Conservation (phyloP, 1,284 basidiomycete species). For the Apiotrichum mycotoxinovorans region DNA sequence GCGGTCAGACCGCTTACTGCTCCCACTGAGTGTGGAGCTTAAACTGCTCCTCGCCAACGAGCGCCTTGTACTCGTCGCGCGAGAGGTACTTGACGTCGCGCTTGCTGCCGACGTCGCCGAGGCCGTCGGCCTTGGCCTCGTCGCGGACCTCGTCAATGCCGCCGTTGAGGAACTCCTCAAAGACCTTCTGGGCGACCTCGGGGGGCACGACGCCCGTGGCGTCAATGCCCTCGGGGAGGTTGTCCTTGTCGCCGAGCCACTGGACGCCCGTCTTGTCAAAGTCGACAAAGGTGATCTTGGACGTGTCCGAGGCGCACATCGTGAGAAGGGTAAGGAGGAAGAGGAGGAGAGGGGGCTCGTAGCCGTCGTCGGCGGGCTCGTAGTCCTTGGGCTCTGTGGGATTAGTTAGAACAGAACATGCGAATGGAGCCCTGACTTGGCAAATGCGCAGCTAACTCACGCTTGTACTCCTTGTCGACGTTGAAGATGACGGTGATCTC, state of each 20-base stretch:
- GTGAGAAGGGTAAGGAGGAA: slow-evolving; percentile 8
- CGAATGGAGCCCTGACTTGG: too few species aligned
- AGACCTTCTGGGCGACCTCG: slow-evolving; percentile 1
- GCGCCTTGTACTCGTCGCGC: slow-evolving; percentile 4
- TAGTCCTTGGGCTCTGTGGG: slow-evolving; percentile 5
- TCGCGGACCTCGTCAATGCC: background rate
- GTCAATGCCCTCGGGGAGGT: background rate
- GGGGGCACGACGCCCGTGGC: background rate
- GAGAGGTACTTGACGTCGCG: slow-evolving; percentile 1
- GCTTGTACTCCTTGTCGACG: slow-evolving; percentile 5
- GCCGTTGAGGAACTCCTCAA: slow-evolving; percentile 5
- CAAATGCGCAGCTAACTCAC: too few species aligned
- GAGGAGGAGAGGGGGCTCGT: slow-evolving; percentile 4
- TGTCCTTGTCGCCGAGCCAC: slow-evolving; percentile 4
- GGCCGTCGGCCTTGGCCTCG: slow-evolving; percentile 1
- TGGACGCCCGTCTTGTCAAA: slow-evolving; percentile 3
- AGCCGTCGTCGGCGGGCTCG: background rate
- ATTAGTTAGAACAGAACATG: background rate
- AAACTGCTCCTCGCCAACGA: slow-evolving; percentile 6
- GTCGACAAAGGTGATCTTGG: slow-evolving; percentile 5
- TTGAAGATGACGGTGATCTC: slow-evolving; percentile 5
- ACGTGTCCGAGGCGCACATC: background rate
- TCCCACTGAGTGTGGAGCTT: slow-evolving; percentile 11
- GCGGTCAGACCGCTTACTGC: too few species aligned
- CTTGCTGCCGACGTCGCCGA: slow-evolving; percentile 1